Percentiles rank a stretch among this genome's conserved stretches.
phyloP scores from a whole-genome alignment of 106 monocot species.

The Amphibolis antarctica region DNA sequence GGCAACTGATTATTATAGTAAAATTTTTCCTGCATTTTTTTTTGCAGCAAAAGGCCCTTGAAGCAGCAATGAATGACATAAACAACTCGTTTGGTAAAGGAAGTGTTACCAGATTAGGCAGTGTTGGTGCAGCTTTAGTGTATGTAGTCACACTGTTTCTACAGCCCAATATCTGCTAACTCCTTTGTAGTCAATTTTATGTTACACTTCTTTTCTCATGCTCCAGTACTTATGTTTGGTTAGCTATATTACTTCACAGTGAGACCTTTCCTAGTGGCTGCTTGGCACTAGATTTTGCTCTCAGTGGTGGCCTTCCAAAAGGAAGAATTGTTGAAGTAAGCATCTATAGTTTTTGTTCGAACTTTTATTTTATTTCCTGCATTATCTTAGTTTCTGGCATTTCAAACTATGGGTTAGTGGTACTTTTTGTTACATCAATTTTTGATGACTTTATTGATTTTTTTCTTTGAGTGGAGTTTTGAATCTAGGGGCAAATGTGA shows the following conservation, averaged over 20 bases:
- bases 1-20: neutral
- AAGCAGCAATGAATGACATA: conserved; percentile 95
- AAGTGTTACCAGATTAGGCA: conserved; percentile 95
- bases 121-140: conserved; percentile 90
- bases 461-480: too few species aligned
- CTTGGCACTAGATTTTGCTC: conserved; percentile 86
- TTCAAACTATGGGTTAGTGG: too few species aligned
- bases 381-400: too few species aligned
- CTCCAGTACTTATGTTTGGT: neutral
- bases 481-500: too few species aligned
- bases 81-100: conserved; percentile 97
- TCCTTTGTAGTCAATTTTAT: neutral
- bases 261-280: conserved; percentile 98
- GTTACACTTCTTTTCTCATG: neutral
- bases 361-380: too few species aligned
- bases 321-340: conserved; percentile 94
- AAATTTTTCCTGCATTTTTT: neutral
- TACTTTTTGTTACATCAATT: too few species aligned
- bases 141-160: conserved; percentile 24
- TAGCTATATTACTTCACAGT: conserved; percentile 22
- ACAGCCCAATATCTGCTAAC: neutral
- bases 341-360: neutral
- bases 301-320: conserved; percentile 94
- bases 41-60: conserved; percentile 82
- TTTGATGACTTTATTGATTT: too few species aligned